Conservation (phyloP, 2,329 filamentous ascomycete genomes). For the Colletotrichum endophyticum region DNA sequence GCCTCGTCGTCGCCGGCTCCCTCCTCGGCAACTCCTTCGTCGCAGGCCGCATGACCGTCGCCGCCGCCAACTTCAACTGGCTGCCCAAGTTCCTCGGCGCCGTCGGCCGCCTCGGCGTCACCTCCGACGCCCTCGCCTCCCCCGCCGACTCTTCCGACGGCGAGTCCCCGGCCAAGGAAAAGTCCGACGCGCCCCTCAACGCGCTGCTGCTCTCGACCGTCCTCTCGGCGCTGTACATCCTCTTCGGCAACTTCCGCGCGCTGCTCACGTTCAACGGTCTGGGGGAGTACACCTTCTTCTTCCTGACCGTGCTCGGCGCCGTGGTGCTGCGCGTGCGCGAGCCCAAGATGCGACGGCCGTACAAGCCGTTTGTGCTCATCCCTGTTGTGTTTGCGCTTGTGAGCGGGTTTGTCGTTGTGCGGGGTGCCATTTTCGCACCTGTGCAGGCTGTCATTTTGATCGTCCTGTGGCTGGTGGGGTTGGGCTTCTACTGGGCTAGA, state of each 20-base stretch:
- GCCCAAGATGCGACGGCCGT: constrained; percentile 58
- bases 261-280: constrained; percentile 65
- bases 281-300: constrained; percentile 68
- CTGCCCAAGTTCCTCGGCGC: constrained; percentile 49
- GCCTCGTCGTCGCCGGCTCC: constrained; percentile 65
- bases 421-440: constrained; percentile 65
- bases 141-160: not conserved
- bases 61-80: constrained; percentile 59
- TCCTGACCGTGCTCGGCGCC: constrained; percentile 64
- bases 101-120: constrained; percentile 47
- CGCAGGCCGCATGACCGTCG: constrained; percentile 64
- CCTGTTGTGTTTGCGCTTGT: constrained; percentile 60
- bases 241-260: constrained; percentile 65
- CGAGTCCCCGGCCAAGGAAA: not conserved
- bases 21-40: constrained; percentile 68
- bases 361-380: constrained; percentile 56
- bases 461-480: constrained; percentile 53
- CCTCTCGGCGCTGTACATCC: constrained; percentile 61
- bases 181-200: constrained; percentile 58
- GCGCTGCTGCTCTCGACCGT: constrained; percentile 54
- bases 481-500: constrained; percentile 42
- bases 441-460: constrained; percentile 57
- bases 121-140: not conserved
- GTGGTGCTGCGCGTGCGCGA: constrained; percentile 62
- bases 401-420: constrained; percentile 63